These are phyloP conservation scores for Ligustrum vulgare DNA, from an alignment of 257 asterid genomes.

Conservation along the genomic window DNA sequence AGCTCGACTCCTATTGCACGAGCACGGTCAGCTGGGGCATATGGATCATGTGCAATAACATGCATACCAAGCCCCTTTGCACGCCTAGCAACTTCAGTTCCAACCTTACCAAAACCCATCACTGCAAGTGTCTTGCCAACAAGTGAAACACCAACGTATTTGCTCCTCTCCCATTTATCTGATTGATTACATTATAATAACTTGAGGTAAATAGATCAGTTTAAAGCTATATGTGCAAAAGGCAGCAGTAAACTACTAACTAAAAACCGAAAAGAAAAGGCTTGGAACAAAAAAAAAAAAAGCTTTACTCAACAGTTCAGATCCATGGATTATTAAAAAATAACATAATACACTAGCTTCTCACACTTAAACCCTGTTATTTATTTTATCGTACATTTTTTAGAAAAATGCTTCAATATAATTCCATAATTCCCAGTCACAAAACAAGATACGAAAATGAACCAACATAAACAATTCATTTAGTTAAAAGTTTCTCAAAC, in stretches of 20 bases:
- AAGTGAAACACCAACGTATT: constrained; percentile 71
- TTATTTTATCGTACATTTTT: background rate
- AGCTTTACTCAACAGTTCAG: background rate
- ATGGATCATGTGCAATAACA: constrained; percentile 72
- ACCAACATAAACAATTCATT: background rate
- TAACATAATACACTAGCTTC: background rate
- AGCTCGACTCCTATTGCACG: constrained; percentile 78
- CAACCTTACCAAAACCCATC: constrained; percentile 78
- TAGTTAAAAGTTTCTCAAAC: background rate
- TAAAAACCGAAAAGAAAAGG: background rate
- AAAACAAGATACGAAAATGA: background rate
- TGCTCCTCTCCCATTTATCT: constrained; percentile 74
- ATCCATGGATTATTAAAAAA: background rate
- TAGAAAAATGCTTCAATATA: too few relatives aligned
- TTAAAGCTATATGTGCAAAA: background rate
- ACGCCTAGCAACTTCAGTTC: constrained; percentile 78
- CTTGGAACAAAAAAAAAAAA: background rate
- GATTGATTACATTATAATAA: background rate
- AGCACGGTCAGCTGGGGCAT: constrained; percentile 79
- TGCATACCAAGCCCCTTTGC: constrained; percentile 83
- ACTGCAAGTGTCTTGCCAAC: constrained; percentile 74
- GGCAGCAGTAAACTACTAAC: background rate
- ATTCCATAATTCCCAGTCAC: background rate
- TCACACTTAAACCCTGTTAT: background rate
- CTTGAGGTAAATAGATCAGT: background rate